Evolutionary conservation across 768 basidiomycete genomes (phyloP), one percentile per base, ranked within the genome.

Genomic region (Candolleomyces eurysporus): DNA sequence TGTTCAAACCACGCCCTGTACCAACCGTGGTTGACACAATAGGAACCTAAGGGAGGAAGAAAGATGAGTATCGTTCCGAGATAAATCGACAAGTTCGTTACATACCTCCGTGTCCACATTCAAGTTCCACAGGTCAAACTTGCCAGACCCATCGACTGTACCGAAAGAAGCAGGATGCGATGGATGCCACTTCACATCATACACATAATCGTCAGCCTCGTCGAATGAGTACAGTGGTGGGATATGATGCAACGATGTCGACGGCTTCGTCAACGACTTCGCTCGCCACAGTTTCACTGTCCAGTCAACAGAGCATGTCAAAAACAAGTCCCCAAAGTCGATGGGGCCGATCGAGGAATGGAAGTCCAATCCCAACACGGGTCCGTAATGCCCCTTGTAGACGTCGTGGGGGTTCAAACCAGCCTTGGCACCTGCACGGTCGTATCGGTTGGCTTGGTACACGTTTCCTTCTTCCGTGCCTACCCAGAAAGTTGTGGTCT

Each of bases 141-240:
- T 91, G 26, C 96, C 97, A 2, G 92, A 90, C 2, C 97, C 97
- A 71, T 98, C 95, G 2, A 93, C 97, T 4, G 87, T 88, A 21
- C 92, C 96, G 72, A 98, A 99, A 51, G 96, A 63, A 1, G 96
- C 94, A 14, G 97, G 97, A 75, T 99, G 96, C 14, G 86, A 81
- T 6, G 96, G 95, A 72, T 99, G 97, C 97, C 97, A 99, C 72
- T 90, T 92, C 50, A 94, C 96, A 76, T 98, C 97, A 76, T 97
- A 98, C 10, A 99, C 96, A 71, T 98, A 98, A 73, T 99, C 97
- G 70, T 96, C 94, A 13, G 95, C 92, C 73, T 98, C 96, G 65
- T 99, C 96, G 68, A 99, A 98, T 45, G 93, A 94, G 71, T 96
- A 91, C 22, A 98, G 66, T 3, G 96, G 92, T 0, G 84, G 49